phyloP scores from a whole-genome alignment of 2,329 filamentous ascomycete species.

The Zopfia rhizophila region DNA sequence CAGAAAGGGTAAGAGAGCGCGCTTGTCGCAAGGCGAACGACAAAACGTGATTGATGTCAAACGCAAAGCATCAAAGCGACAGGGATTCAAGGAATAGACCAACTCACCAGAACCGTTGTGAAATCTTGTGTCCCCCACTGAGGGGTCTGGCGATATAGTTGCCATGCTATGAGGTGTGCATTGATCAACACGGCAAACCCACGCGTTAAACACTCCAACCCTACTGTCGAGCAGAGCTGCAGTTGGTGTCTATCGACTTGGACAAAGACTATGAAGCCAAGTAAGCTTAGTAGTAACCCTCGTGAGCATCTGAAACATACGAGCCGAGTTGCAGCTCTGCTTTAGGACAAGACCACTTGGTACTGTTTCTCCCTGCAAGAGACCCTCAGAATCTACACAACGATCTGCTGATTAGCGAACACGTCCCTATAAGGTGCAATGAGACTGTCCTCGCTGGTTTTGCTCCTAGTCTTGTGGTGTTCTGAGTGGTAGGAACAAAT shows the following conservation, averaged over 20 bases:
- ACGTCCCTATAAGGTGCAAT: too few species aligned
- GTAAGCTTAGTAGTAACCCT: conserved; percentile 35
- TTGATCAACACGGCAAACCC: conserved; percentile 32
- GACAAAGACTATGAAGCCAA: conserved; percentile 16
- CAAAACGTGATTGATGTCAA: conserved; percentile 46
- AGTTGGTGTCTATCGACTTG: too few species aligned
- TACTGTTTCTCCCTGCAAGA: too few species aligned
- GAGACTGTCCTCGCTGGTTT: too few species aligned
- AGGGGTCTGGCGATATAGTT: conserved; percentile 46
- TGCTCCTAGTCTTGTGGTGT: too few species aligned
- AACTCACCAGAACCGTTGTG: conserved; percentile 49
- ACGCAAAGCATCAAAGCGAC: conserved; percentile 40
- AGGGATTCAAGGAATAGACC: conserved; percentile 27
- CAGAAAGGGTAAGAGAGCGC: conserved; percentile 29
- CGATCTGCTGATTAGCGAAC: too few species aligned
- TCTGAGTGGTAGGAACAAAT: too few species aligned
- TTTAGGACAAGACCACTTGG: too few species aligned
- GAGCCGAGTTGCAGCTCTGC: too few species aligned
- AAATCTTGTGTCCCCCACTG: conserved; percentile 39
- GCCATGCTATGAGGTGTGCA: conserved; percentile 47
- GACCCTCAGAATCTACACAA: too few species aligned
- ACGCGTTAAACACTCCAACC: conserved; percentile 23
- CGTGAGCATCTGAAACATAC: conserved; percentile 39
- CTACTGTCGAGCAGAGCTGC: conserved; percentile 21
- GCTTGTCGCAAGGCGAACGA: conserved; percentile 36